Conservation (phyloP, 441 rosid genomes). For the Corymbia calophylla region DNA sequence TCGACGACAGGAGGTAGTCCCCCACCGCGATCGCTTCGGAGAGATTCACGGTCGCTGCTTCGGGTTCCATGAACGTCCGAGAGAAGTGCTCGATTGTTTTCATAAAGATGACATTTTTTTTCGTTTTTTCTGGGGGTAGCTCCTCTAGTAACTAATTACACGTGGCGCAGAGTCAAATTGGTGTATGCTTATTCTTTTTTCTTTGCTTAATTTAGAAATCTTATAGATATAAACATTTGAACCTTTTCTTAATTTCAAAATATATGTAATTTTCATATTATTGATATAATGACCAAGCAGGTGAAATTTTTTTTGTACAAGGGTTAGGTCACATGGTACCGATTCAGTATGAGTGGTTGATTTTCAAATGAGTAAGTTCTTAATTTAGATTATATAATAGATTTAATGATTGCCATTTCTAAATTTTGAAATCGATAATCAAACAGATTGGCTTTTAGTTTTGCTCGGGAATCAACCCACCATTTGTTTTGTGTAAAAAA, state of each 20-base stretch:
- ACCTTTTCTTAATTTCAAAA: not conserved
- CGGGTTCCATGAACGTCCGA: not conserved
- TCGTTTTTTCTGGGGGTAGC: too few species aligned
- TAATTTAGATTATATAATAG: accelerated
- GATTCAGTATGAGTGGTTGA: accelerated
- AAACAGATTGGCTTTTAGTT: accelerated
- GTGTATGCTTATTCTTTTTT: not conserved
- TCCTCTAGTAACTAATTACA: too few species aligned
- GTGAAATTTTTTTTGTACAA: too few species aligned
- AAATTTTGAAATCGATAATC: not conserved
- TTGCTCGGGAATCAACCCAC: accelerated
- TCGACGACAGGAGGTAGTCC: constrained; percentile 32
- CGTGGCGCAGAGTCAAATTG: not conserved
- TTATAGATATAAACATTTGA: not conserved
- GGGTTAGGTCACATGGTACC: not conserved
- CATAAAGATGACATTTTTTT: not conserved
- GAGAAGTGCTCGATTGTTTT: not conserved
- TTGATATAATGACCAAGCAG: not conserved
- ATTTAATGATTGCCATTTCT: accelerated
- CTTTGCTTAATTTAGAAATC: not conserved
- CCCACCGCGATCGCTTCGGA: constrained; percentile 3
- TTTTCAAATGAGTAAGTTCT: accelerated
- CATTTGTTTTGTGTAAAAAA: not conserved
- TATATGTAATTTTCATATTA: not conserved
- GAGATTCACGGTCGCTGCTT: not conserved